These are phyloP conservation scores for Tetrahymena malaccensis DNA, from an alignment of 73 alveolate genomes.

Conservation along the genomic window DNA sequence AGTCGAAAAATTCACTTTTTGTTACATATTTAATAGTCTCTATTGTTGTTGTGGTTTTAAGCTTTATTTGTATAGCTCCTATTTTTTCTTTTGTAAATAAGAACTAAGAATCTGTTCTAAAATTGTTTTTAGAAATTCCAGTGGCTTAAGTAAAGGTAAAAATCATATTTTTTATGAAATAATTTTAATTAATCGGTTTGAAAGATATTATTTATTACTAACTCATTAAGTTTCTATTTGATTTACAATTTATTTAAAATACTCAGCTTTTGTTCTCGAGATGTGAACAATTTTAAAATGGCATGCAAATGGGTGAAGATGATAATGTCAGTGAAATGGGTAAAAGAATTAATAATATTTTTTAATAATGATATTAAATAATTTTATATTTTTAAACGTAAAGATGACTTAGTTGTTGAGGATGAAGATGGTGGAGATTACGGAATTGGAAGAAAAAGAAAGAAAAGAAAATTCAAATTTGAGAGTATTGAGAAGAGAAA, in stretches of 20 bases:
- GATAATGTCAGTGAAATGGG: constrained; percentile 22
- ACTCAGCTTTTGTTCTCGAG: neutral
- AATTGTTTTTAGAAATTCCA: constrained; percentile 31
- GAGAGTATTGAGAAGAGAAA: constrained; percentile 34
- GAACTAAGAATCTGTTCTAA: constrained; percentile 16
- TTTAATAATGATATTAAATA: neutral
- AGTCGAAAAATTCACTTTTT: neutral
- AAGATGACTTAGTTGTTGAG: constrained; percentile 27
- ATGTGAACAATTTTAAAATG: constrained; percentile 36
- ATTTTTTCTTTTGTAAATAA: constrained; percentile 8
- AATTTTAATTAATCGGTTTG: neutral
- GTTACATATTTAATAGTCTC: constrained; percentile 3
- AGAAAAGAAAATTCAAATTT: constrained; percentile 31
- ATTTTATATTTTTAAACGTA: neutral
- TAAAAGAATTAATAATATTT: neutral
- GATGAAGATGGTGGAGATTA: constrained; percentile 27
- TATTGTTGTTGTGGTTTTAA: constrained; percentile 6
- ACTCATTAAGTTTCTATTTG: no score
- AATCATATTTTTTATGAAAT: neutral
- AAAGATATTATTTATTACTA: neutral
- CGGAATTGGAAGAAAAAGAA: constrained; percentile 32
- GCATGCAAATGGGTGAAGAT: constrained; percentile 34
- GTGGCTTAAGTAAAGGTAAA: constrained; percentile 13
- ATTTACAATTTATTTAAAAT: no score
- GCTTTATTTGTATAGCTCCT: constrained; percentile 29